Percentiles rank a stretch among this genome's conserved stretches.
phyloP scores from a whole-genome alignment of 1,139 yeast species.

The Zygoascus meyerae region DNA sequence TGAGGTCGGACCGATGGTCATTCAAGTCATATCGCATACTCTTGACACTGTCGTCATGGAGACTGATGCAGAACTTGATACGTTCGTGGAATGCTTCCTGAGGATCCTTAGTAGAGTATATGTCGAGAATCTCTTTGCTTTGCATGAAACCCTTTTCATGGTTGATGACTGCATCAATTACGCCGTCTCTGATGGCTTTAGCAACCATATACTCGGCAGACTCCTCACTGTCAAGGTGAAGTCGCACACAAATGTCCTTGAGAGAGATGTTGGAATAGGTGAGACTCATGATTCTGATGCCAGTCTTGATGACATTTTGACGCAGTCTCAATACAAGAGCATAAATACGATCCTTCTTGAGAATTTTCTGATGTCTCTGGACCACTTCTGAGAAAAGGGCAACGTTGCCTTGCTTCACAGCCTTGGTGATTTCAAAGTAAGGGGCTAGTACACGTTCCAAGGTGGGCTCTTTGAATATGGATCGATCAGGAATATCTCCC shows the following conservation, averaged over 20 bases:
- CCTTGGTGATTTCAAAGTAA: constrained; percentile 80
- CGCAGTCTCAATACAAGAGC: constrained; percentile 84
- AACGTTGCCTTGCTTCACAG: constrained; percentile 90
- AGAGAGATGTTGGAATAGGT: constrained; percentile 88
- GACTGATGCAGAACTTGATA: constrained; percentile 81
- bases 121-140: constrained; percentile 77
- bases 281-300: constrained; percentile 87
- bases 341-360: constrained; percentile 74
- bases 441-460: constrained; percentile 63
- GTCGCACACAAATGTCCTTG: constrained; percentile 83
- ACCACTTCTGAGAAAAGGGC: constrained; percentile 73
- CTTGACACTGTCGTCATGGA: constrained; percentile 89
- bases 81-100: constrained; percentile 88
- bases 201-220: constrained; percentile 96
- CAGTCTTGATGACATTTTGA: constrained; percentile 96
- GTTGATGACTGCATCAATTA: constrained; percentile 89
- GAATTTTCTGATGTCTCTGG: constrained; percentile 52
- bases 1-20: constrained; percentile 44
- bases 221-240: constrained; percentile 89
- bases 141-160: constrained; percentile 91
- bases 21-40: constrained; percentile 85
- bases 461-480: constrained; percentile 62
- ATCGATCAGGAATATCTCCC: constrained; percentile 96
- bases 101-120: constrained; percentile 84
- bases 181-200: constrained; percentile 95